Base-by-base conservation (phyloP, 768 basidiomycete genomes). In the Pleurotus giganteus region DNA sequence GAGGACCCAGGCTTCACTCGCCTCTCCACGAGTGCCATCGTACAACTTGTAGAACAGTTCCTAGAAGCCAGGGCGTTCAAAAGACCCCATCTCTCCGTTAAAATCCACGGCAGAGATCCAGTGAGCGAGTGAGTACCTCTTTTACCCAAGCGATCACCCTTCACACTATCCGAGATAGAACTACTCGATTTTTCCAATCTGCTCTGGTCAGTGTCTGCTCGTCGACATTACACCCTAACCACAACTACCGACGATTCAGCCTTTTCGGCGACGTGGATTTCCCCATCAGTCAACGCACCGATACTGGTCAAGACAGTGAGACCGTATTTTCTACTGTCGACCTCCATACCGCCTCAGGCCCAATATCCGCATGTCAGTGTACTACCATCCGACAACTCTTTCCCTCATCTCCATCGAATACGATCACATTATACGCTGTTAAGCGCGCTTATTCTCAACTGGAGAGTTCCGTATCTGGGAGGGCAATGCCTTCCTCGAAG, bases 161-260 rank as follows among this genome's bases (percentile, higher is more conserved):
- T 39, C 45, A 28, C 12, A 4, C 34, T 50, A 37, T 23, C 2
- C 2, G 17, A 12, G 19, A 23, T 32, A 68, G 65, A 52, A 58
- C 60, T 13, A 60, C 66, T 13, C 44, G 32, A 15, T 63, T 66
- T 52, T 53, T 57, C 15, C 57, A 60, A 21, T 63, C 64, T 15
- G 64, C 67, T 28, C 59, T 68, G 1, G 60, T 68, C 42, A 64
- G 63, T 47, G 60, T 68, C 6, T 68, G 67, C 28, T 58, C 64
- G 7, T n/a, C 59, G 2, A 55, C 60, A 3, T 56, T 44, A 12
- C 67, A 68, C 50, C 26, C 34, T 31, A 58, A 61, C 29, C 44
- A 37, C 26, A 57, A 31, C 17, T 39, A 61, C 37, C 59, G 60
- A 24, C 63, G 66, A 13, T 66, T 69, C 36, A 15, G 44, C 15